Base-by-base conservation (phyloP, 306 rosid genomes). In the Urtica urens region DNA sequence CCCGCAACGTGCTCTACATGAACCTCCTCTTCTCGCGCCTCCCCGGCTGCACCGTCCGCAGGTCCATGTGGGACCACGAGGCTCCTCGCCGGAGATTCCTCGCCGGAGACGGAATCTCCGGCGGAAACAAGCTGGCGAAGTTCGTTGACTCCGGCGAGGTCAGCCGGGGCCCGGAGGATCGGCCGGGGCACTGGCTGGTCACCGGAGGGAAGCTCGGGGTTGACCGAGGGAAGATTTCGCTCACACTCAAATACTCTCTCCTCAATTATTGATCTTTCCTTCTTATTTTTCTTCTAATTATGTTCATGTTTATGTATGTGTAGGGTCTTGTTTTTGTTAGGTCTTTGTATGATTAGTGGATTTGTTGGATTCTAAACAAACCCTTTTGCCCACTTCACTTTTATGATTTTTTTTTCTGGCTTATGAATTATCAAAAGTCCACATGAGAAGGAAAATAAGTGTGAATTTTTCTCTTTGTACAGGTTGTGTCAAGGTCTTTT, bases 121-220 rank as follows among this genome's bases (percentile, higher is more conserved):
- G 43, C 1, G 74, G 76, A 39, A 80, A 55, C 68, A 84, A 80
- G 62, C 43, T 84, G 58, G 43, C 30, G 60, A 84, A 80, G 63
- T 57, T 43, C 31, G 75, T 80, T 23, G 86, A 84, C 51, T 53
- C 58, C 62, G 49, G 81, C 0, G 83, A 70, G 69, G 75, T 78
- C 83, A 65, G 71, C 70, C 78, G 80, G 65, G 92, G 81, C 34
- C 84, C 92, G 0, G 68, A 60, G 39, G 83, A 84, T 45, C 79
- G 75, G 35, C 92, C 94, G 9, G 94, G 94, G 41, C 94, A 84
- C 57, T 84, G 94, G 94, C 41, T 84, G 58, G 83, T 80, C n/a
- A 84, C 95, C 1, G 92, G 95, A 5, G 95, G 78, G 51, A 84
- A 84, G 79, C 87, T 84, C 44, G 93, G 95, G 4, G 95, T 84